phyloP scores from a whole-genome alignment of 164 flowering plant genomes.

The Umbellularia californica region DNA sequence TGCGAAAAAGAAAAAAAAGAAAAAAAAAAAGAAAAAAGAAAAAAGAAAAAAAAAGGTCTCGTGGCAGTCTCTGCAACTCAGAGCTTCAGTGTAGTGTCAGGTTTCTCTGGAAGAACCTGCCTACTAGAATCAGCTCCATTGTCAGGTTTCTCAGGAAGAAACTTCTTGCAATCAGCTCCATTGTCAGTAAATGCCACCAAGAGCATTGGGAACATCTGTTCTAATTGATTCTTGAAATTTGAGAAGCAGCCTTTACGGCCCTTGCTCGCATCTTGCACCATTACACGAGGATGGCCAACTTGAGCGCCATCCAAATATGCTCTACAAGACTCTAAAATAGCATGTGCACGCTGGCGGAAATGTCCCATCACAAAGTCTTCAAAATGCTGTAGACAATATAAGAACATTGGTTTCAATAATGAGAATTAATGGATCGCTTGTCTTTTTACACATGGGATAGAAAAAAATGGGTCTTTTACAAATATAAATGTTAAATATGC shows the following conservation, averaged over 20 bases:
- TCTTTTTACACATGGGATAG: no score
- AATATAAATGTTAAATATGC: no score
- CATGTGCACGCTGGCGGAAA: slow-evolving; percentile 45
- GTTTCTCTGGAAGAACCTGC: background rate
- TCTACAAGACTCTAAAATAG: slow-evolving; percentile 62
- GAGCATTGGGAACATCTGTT: slow-evolving; percentile 29
- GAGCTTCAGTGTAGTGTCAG: background rate
- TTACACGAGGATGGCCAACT: slow-evolving; percentile 22
- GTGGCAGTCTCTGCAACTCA: background rate
- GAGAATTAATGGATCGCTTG: no score
- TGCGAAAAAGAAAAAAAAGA: no score
- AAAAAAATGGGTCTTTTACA: no score
- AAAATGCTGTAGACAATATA: slow-evolving; percentile 53
- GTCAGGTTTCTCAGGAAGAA: slow-evolving; percentile 2
- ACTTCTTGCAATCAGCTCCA: slow-evolving; percentile 53
- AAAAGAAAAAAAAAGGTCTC: background rate
- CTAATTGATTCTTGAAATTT: slow-evolving; percentile 33
- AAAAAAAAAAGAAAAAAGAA: no score
- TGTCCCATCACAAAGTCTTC: slow-evolving; percentile 73
- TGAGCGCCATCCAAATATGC: slow-evolving; percentile 71
- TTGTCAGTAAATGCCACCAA: slow-evolving; percentile 36
- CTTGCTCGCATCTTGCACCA: slow-evolving; percentile 41
- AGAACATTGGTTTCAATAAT: no score
- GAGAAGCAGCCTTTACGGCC: slow-evolving; percentile 39
- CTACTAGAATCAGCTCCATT: background rate